phyloP scores from a whole-genome alignment of 768 basidiomycete species.

The Suillus cothurnatus region DNA sequence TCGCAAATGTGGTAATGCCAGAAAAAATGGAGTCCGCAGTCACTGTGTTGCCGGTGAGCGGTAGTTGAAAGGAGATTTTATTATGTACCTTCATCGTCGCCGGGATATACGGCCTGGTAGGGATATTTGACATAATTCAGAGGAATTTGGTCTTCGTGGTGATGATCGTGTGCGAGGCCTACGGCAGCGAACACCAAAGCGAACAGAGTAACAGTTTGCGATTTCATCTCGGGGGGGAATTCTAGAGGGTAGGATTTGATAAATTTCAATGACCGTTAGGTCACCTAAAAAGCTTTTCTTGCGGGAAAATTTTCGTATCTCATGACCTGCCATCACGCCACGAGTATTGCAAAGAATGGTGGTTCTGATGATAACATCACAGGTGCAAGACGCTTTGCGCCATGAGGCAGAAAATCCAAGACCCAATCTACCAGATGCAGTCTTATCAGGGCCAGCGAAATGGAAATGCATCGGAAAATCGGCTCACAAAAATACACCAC shows the following conservation, averaged over 20 bases:
- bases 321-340: constrained; percentile 22
- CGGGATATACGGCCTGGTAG: constrained; percentile 58
- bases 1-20: constrained; percentile 85
- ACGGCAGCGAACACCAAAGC: constrained; percentile 27
- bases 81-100: constrained; percentile 56
- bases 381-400: constrained; percentile 37
- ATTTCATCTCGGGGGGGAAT: constrained; percentile 23
- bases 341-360: constrained; percentile 19
- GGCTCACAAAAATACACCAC: constrained; percentile 6
- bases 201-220: constrained; percentile 26
- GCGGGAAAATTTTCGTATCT: constrained; percentile 28
- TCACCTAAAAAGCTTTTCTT: constrained; percentile 23
- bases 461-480: constrained; percentile 14
- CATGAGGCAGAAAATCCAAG: constrained; percentile 42
- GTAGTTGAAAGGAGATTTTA: background rate
- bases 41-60: constrained; percentile 39
- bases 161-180: constrained; percentile 41
- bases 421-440: constrained; percentile 13
- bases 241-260: constrained; percentile 4
- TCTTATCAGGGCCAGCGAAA: constrained; percentile 10
- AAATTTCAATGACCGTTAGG: constrained; percentile 3
- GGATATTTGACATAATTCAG: constrained; percentile 70
- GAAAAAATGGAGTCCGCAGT: constrained; percentile 81
- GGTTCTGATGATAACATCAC: constrained; percentile 16
- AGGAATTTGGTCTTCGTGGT: constrained; percentile 58